These are phyloP conservation scores for Flaveria brownii DNA, from an alignment of 129 eudicot species.

Conservation along the genomic window DNA sequence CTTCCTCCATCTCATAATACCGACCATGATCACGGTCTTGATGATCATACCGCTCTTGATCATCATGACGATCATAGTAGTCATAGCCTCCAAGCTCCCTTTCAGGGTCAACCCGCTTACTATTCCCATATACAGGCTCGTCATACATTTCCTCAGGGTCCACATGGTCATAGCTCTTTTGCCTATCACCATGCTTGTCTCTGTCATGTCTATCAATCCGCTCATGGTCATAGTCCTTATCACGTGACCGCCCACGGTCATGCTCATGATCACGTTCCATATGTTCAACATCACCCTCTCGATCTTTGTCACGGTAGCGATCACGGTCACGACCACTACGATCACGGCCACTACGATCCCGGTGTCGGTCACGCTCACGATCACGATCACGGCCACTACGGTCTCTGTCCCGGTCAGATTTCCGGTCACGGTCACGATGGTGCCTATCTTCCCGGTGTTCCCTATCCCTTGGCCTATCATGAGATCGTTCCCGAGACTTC, in stretches of 20 bases:
- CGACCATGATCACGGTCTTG: constrained; percentile 61
- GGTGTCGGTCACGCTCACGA: constrained; percentile 54
- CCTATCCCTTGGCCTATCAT: constrained; percentile 75
- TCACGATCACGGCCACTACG: constrained; percentile 44
- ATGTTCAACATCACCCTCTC: constrained; percentile 48
- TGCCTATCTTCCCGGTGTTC: constrained; percentile 82
- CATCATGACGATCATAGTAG: constrained; percentile 38
- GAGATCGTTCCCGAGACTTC: constrained; percentile 76
- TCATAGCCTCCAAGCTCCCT: constrained; percentile 49
- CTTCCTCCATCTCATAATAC: constrained; percentile 80
- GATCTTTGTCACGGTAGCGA: constrained; percentile 55
- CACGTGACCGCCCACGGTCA: constrained; percentile 58
- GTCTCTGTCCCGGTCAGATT: constrained; percentile 47
- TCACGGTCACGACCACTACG: constrained; percentile 55
- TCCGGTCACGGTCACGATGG: constrained; percentile 90
- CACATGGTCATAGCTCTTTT: constrained; percentile 46
- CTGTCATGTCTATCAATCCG: constrained; percentile 42
- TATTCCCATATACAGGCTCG: constrained; percentile 48
- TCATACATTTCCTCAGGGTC: constrained; percentile 67
- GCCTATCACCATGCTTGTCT: constrained; percentile 46
- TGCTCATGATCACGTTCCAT: constrained; percentile 46
- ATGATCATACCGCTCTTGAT: constrained; percentile 58
- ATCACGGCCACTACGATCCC: constrained; percentile 39
- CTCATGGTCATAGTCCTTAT: constrained; percentile 61
- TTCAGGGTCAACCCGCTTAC: constrained; percentile 44